Evolutionary conservation across 2,329 filamentous ascomycete genomes (phyloP), one percentile per base, ranked within the genome.

Genomic region (Didymella glomerata): DNA sequence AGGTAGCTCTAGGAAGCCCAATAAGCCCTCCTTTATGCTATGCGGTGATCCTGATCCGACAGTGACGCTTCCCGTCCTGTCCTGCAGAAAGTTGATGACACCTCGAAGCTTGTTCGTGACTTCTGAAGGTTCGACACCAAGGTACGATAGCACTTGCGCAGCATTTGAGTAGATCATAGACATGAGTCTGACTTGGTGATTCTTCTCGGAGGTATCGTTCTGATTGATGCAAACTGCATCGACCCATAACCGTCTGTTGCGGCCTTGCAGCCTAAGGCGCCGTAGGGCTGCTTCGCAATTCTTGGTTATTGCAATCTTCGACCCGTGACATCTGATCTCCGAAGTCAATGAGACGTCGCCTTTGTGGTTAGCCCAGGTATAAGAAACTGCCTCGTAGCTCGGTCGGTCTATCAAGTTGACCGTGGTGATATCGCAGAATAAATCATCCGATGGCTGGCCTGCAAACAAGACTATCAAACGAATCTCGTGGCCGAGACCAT

Each of bases 201-300:
- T 66, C 4, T 66, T 58, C 16, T 68, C 64, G 1, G 25, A 3
- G 0, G 32, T 24, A 13, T 66, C 60, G 25, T 13, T 50, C 25
- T 69, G 67, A 10, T 69, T 48, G n/a, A 68, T 69, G 44, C 64
- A 69, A 13, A 69, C 52, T 2, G 62, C 52, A 46, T 70, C 67
- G 8, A 69, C 32, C 67, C 65, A 70, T 14, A 68, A 24, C 1
- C 18, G 30, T 24, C 62, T 52, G 20, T 11, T 57, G 11, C 44
- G 44, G 13, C 49, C 48, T n/a, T 11, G 44, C 1, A 54, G 25
- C 28, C 57, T 58, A 8, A 62, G 48, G 3, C 55, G 54, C 3
- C 53, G 56, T 13, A 63, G 57, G 9, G 50, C 56, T 3, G 51
- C 48, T 18, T 66, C 55, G 32, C 63, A 66, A 28, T 62, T 66